Percentiles rank a stretch among this genome's conserved stretches.
phyloP scores from a whole-genome alignment of 2,329 filamentous ascomycete species.

The Leptographium procerum region DNA sequence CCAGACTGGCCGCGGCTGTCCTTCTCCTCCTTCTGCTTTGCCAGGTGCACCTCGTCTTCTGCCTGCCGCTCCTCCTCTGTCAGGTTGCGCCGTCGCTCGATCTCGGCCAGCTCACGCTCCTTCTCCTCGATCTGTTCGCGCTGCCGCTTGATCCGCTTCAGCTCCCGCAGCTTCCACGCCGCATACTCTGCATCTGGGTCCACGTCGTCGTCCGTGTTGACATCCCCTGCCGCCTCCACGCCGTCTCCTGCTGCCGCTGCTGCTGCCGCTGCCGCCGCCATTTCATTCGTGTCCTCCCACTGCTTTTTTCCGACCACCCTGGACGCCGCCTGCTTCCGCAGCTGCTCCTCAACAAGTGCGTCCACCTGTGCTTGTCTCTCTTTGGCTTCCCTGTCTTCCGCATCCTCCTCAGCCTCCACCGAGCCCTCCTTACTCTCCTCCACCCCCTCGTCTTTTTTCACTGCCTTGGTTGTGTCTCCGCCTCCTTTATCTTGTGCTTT shows the following conservation, averaged over 20 bases:
- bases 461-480: background rate
- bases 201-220: constrained; percentile 80
- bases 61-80: constrained; percentile 74
- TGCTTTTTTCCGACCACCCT: constrained; percentile 57
- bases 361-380: constrained; percentile 61
- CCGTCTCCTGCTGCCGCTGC: constrained; percentile 64
- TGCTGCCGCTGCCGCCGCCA: constrained; percentile 27
- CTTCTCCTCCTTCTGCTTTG: constrained; percentile 69
- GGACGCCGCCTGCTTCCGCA: constrained; percentile 69
- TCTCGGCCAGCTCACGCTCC: constrained; percentile 77
- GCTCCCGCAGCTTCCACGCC: constrained; percentile 87
- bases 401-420: constrained; percentile 23
- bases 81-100: constrained; percentile 78
- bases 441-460: constrained; percentile 12
- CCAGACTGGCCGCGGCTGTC: constrained; percentile 67
- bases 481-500: constrained; percentile 19
- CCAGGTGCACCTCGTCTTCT: constrained; percentile 72
- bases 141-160: constrained; percentile 78
- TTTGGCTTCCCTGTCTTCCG: constrained; percentile 33
- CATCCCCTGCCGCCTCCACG: constrained; percentile 71
- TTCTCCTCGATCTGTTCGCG: constrained; percentile 72
- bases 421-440: no score
- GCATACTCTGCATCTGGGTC: constrained; percentile 83
- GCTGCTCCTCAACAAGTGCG: constrained; percentile 75
- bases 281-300: constrained; percentile 64